Conservation (phyloP, 1,139 yeast species). For the Pichia sp. region DNA sequence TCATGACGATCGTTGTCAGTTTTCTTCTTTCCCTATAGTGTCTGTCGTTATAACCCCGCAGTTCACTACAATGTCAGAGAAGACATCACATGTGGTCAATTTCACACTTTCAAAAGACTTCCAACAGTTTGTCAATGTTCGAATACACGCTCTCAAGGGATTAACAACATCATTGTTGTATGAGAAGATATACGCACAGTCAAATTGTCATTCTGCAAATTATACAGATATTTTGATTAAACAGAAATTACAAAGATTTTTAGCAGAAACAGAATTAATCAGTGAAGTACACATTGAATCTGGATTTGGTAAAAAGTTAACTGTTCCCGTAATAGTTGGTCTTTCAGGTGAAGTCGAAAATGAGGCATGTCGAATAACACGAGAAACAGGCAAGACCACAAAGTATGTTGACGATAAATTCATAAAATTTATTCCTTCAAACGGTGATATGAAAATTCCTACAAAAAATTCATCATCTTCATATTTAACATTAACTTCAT, state of each 20-base stretch:
- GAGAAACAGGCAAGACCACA: background rate
- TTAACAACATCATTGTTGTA: conserved; percentile 9
- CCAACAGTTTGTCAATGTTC: conserved; percentile 41
- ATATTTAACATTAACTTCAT: background rate
- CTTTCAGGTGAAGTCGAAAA: conserved; percentile 8
- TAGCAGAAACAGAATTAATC: conserved; percentile 26
- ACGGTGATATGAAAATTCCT: background rate
- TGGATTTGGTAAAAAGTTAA: conserved; percentile 51
- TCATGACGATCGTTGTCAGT: background rate
- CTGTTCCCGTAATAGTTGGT: conserved; percentile 49
- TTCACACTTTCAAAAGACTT: conserved; percentile 77
- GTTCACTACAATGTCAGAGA: conserved; percentile 1
- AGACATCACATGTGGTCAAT: conserved; percentile 19
- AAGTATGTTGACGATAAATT: conserved; percentile 4
- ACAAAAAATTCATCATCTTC: background rate
- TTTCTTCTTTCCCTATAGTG: too few species aligned
- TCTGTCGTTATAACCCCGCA: too few species aligned
- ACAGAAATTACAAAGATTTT: conserved; percentile 3
- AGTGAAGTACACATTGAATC: conserved; percentile 57
- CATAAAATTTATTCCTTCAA: conserved; percentile 3
- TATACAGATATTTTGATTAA: conserved; percentile 10
- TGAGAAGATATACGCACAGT: background rate
- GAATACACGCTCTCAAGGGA: conserved; percentile 12
- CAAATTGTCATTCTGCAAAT: background rate
- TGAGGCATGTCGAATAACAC: background rate